phyloP scores from a whole-genome alignment of 1,139 yeast genomes.

The Hemisphaericaspora subhashii region DNA sequence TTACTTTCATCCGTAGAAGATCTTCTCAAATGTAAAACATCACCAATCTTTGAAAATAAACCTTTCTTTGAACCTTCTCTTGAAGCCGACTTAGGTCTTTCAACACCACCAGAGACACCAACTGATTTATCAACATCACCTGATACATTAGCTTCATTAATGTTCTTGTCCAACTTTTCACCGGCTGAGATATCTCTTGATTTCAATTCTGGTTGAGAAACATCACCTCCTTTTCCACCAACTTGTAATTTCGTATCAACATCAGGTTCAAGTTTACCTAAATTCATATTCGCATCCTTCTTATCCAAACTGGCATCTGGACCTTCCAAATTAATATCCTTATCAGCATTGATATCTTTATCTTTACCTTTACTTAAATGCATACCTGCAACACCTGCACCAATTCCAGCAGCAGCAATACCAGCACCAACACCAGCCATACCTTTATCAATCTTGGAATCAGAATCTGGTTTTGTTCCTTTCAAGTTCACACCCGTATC shows the following conservation, averaged over 20 bases:
- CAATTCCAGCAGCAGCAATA: slow-evolving; percentile 7
- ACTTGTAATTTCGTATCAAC: neutral
- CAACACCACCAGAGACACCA: neutral
- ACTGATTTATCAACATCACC: neutral
- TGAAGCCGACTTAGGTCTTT: neutral
- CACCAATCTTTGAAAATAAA: slow-evolving; percentile 1
- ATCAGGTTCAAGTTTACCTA: neutral
- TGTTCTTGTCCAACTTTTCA: neutral
- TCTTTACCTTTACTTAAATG: neutral
- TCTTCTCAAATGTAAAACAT: slow-evolving; percentile 1
- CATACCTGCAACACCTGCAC: slow-evolving; percentile 9
- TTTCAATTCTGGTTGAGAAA: neutral
- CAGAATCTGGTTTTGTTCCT: neutral
- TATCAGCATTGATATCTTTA: neutral
- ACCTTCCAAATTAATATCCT: neutral
- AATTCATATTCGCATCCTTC: neutral
- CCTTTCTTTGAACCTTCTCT: slow-evolving; percentile 2
- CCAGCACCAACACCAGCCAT: neutral
- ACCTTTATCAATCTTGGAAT: neutral
- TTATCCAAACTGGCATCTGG: neutral
- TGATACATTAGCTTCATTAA: too few species aligned
- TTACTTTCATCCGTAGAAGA: neutral
- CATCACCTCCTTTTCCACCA: neutral
- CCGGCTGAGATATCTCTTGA: neutral
- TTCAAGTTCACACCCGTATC: neutral